Percentiles rank a stretch among this genome's conserved stretches.
Evolutionary conservation across 2,329 filamentous ascomycete species (phyloP).

Genomic region (Nothopassalora personata): DNA sequence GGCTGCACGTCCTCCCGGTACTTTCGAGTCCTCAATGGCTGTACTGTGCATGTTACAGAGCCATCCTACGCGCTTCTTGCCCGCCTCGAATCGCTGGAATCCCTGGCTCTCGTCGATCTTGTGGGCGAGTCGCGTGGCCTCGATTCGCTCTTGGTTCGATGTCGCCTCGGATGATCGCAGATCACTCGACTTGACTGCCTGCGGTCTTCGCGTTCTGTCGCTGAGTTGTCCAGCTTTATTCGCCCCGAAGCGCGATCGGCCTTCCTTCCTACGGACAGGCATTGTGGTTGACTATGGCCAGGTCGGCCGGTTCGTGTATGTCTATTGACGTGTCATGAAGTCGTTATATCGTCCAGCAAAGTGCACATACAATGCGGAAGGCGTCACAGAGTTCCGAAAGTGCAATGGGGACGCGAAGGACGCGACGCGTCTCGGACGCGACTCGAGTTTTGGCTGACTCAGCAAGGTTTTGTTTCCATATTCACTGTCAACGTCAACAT

Average conservation of each 20-base stretch:
- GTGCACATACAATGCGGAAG: background rate
- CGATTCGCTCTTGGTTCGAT: slow-evolving; percentile 86
- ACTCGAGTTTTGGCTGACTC: too few species aligned
- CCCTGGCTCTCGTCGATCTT: slow-evolving; percentile 93
- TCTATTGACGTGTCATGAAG: background rate
- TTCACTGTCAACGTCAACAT: background rate
- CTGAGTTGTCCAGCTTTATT: slow-evolving; percentile 28
- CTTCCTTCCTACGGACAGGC: slow-evolving; percentile 40
- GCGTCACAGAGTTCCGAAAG: background rate
- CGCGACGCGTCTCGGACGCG: too few species aligned
- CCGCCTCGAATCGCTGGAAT: slow-evolving; percentile 85
- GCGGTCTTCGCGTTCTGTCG: slow-evolving; percentile 50
- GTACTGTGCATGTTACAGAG: slow-evolving; percentile 93
- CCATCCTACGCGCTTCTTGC: slow-evolving; percentile 82
- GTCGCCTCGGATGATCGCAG: slow-evolving; percentile 74
- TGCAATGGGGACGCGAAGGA: background rate
- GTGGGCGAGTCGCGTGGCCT: slow-evolving; percentile 76
- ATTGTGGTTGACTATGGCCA: slow-evolving; percentile 30
- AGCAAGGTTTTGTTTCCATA: background rate
- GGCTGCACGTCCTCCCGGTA: slow-evolving; percentile 77
- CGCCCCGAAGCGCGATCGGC: slow-evolving; percentile 37
- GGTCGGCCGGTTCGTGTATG: background rate
- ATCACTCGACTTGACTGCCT: slow-evolving; percentile 73
- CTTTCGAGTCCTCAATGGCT: slow-evolving; percentile 74
- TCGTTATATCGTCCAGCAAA: background rate